Conservation (phyloP, 495 filamentous ascomycete genomes). For the Immersiella caudata region DNA sequence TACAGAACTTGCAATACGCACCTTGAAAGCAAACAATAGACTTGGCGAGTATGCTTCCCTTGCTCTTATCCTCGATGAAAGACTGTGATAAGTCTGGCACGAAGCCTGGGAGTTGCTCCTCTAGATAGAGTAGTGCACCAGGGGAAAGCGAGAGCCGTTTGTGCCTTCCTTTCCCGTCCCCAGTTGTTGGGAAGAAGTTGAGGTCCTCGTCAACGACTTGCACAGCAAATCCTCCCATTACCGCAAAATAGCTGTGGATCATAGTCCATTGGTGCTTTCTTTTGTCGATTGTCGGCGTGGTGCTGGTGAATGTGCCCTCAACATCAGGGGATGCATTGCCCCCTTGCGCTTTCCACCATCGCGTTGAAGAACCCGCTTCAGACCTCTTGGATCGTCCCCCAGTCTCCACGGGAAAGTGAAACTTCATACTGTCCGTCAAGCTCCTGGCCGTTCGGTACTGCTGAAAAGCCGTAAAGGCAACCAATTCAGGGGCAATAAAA, state of each 20-base stretch:
- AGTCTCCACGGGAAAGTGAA: background rate
- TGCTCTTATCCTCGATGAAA: conserved; percentile 1
- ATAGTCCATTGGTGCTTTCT: conserved; percentile 7
- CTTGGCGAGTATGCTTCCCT: conserved; percentile 2
- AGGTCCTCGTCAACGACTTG: background rate
- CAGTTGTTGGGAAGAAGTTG: background rate
- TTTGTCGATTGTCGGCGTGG: background rate
- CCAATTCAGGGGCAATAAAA: conserved; percentile 16
- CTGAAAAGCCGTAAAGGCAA: conserved; percentile 8
- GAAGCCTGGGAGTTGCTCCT: background rate
- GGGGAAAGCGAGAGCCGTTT: background rate
- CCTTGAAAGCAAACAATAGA: conserved; percentile 8
- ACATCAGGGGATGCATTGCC: background rate
- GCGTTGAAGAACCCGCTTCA: background rate
- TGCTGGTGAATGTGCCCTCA: background rate
- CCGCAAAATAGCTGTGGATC: conserved; percentile 9
- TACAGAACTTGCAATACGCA: background rate
- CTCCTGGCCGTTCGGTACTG: background rate
- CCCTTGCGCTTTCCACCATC: background rate
- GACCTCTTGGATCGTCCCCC: no score
- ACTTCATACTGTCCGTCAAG: background rate
- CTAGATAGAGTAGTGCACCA: background rate
- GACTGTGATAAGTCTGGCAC: background rate
- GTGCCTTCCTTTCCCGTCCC: background rate
- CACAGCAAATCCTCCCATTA: conserved; percentile 15